Evolutionary conservation across 768 basidiomycete genomes (phyloP).

Genomic region (Floccularia luteovirens): DNA sequence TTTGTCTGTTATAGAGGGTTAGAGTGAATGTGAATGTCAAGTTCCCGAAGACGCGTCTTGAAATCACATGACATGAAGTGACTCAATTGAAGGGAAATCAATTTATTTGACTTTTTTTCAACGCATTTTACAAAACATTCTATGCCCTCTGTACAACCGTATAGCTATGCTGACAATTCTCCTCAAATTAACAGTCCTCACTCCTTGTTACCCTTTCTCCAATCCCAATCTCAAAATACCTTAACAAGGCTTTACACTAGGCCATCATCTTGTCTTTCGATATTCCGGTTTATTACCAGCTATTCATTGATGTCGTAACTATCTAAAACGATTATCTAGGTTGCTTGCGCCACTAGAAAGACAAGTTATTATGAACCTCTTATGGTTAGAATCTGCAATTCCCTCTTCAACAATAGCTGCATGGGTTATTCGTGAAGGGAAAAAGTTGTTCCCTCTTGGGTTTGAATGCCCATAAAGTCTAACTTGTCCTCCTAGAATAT

Average conservation of each 20-base stretch:
- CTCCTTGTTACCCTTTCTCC: conserved; percentile 70
- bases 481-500: conserved; percentile 39
- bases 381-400: conserved; percentile 82
- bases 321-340: conserved; percentile 29
- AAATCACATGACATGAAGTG: background rate
- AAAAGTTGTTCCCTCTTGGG: conserved; percentile 35
- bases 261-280: conserved; percentile 84
- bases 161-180: conserved; percentile 18
- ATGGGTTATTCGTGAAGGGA: conserved; percentile 72
- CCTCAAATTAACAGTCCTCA: conserved; percentile 36
- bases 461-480: conserved; percentile 5
- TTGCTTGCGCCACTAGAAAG: conserved; percentile 72
- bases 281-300: conserved; percentile 61
- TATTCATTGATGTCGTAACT: conserved; percentile 7
- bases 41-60: background rate
- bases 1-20: conserved; percentile 13
- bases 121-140: background rate
- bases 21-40: conserved; percentile 20
- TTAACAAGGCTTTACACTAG: conserved; percentile 75
- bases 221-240: conserved; percentile 71
- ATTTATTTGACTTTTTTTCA: background rate
- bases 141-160: conserved; percentile 18
- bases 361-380: conserved; percentile 79
- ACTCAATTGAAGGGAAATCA: no score
- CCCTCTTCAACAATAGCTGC: conserved; percentile 58